These are phyloP conservation scores for Yarrowia keelungensis DNA, from an alignment of 805 yeast species.

Conservation along the genomic window DNA sequence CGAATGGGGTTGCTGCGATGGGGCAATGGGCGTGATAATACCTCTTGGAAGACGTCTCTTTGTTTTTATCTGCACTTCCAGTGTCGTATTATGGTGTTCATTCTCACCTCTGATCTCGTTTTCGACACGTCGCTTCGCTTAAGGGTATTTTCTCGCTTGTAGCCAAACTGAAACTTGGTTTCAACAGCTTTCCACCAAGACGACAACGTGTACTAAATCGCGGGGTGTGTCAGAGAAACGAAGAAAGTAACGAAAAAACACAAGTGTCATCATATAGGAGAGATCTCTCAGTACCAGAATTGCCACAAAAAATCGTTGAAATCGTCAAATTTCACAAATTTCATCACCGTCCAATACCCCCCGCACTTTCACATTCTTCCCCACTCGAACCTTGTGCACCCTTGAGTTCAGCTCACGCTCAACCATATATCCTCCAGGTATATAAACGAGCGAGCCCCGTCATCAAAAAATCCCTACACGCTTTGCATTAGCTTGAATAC, in stretches of 20 bases:
- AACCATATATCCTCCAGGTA: conserved; percentile 9
- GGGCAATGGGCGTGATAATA: not conserved
- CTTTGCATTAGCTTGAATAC: conserved; percentile 18
- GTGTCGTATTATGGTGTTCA: too few species aligned
- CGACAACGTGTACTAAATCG: conserved; percentile 2
- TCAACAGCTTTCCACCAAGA: not conserved
- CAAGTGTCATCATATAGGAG: too few species aligned
- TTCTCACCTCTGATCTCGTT: too few species aligned
- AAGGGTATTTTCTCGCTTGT: conserved; percentile 13
- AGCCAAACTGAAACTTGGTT: conserved; percentile 5
- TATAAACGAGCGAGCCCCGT: conserved; percentile 15
- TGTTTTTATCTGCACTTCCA: not conserved
- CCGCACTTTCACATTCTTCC: conserved; percentile 38
- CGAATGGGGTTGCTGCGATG: not conserved
- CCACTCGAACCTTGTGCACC: conserved; percentile 13
- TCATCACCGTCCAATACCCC: not conserved
- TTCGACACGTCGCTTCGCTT: conserved; percentile 2
- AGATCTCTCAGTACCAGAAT: too few species aligned
- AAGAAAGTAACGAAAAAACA: too few species aligned
- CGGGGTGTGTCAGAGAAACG: not conserved
- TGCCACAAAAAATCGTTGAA: not conserved
- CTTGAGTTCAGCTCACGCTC: conserved; percentile 7
- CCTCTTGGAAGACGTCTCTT: not conserved
- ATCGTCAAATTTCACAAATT: too few species aligned
- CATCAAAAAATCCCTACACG: not conserved